Percentiles rank a stretch among this genome's conserved stretches.
Evolutionary conservation across 352 stramenopile species (phyloP).

Genomic region (Thraustochytrium sp.): DNA sequence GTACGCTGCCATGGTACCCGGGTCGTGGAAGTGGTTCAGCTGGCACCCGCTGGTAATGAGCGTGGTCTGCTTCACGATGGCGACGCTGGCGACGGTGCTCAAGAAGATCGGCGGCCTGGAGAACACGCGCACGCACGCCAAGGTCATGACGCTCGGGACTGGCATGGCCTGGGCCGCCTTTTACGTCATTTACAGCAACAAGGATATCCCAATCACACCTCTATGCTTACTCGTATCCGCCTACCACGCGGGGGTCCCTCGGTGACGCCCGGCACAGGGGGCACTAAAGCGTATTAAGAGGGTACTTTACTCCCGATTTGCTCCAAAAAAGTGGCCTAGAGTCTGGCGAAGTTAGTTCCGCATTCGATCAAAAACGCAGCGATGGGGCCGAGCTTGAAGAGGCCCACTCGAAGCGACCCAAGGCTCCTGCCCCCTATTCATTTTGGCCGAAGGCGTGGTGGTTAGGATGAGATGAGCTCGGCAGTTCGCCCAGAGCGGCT

Average conservation of each 20-base stretch:
- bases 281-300: no score
- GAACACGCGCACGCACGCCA: constrained; percentile 44
- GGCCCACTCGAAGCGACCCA: no score
- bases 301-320: no score
- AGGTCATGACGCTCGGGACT: constrained; percentile 4
- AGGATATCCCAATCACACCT: constrained; percentile 37
- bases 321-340: no score
- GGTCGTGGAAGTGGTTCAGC: constrained; percentile 40
- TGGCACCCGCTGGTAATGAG: constrained; percentile 47
- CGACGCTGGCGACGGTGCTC: neutral
- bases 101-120: constrained; percentile 47
- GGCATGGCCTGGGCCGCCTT: neutral
- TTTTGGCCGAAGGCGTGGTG: no score
- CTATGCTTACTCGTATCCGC: no score
- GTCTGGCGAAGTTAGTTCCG: neutral
- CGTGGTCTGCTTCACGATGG: constrained; percentile 28
- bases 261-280: no score
- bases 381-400: neutral
- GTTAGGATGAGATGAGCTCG: no score
- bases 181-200: constrained; percentile 49
- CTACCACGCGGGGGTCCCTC: no score
- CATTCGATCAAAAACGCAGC: neutral
- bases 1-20: neutral
- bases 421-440: no score
- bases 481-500: no score